phyloP scores from a whole-genome alignment of 1,284 basidiomycete species.

The Microbotryum intermedium region DNA sequence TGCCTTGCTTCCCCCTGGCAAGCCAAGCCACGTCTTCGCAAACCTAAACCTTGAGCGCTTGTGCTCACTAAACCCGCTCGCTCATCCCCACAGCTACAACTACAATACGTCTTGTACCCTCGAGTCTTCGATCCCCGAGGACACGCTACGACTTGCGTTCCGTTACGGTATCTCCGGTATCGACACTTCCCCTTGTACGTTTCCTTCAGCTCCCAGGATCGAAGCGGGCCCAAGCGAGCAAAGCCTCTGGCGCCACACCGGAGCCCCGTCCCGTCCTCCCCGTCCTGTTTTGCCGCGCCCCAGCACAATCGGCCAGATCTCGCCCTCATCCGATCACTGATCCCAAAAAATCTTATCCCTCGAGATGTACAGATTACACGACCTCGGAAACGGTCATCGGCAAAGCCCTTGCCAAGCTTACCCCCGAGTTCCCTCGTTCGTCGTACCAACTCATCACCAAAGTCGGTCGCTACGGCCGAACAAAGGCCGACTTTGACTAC shows the following conservation, averaged over 20 bases:
- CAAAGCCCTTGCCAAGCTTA: slow-evolving; percentile 50
- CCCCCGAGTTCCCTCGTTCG: slow-evolving; percentile 63
- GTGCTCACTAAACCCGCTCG: too few species aligned
- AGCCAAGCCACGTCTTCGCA: too few species aligned
- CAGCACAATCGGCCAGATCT: neutral
- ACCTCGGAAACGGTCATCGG: slow-evolving; percentile 84
- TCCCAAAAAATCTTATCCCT: neutral
- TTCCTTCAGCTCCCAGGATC: slow-evolving; percentile 38
- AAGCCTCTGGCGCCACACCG: neutral
- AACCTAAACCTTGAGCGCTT: too few species aligned
- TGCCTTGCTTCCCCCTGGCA: too few species aligned
- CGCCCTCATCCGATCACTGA: too few species aligned
- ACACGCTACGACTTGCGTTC: slow-evolving; percentile 30
- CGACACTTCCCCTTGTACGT: slow-evolving; percentile 56
- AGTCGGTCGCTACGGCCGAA: slow-evolving; percentile 70
- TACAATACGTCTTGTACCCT: slow-evolving; percentile 23
- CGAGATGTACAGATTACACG: slow-evolving; percentile 55
- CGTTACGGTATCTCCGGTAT: slow-evolving; percentile 81
- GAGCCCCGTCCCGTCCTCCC: neutral
- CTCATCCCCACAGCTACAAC: slow-evolving; percentile 7
- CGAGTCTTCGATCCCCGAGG: slow-evolving; percentile 11
- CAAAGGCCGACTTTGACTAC: slow-evolving; percentile 62
- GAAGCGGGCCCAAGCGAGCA: neutral
- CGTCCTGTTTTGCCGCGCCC: neutral
- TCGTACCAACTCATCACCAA: slow-evolving; percentile 86